A percentile compares a stretch with the other conserved stretches of the same genome.
Evolutionary conservation across 1,284 basidiomycete species (phyloP).

Genomic region (Pterulicium gracile): DNA sequence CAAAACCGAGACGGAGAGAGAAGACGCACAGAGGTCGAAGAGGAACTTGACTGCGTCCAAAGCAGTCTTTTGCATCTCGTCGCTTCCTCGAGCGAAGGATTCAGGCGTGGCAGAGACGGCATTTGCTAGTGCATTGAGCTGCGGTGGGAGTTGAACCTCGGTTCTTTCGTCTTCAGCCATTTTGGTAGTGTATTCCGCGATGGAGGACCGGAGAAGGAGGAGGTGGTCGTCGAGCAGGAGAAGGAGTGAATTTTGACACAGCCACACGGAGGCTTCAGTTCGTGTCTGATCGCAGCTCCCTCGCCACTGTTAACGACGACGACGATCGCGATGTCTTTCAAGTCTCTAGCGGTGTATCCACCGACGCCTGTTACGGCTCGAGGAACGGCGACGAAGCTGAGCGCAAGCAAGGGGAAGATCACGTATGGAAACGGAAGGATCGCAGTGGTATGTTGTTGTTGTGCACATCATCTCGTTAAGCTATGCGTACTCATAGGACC

Average conservation of each 20-base stretch:
- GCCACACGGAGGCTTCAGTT: no score
- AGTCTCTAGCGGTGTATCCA: conserved; percentile 47
- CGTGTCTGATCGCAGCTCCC: no score
- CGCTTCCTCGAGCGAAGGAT: conserved; percentile 43
- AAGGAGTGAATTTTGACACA: no score
- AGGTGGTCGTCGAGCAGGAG: no score
- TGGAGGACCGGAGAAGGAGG: no score
- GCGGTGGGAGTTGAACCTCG: conserved; percentile 20
- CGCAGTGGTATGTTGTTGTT: conserved; percentile 75
- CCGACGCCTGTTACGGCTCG: conserved; percentile 69
- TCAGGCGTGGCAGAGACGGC: conserved; percentile 45
- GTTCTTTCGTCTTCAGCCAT: not conserved
- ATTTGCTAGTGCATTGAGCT: conserved; percentile 37
- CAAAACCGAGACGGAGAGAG: conserved; percentile 4
- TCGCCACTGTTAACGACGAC: no score
- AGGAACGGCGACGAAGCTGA: conserved; percentile 74
- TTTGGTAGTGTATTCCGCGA: no score
- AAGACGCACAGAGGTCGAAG: conserved; percentile 67
- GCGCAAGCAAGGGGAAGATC: conserved; percentile 75
- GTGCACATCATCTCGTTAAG: no score
- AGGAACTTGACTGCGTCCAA: conserved; percentile 64
- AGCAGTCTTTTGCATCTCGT: conserved; percentile 45
- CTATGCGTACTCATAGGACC: no score
- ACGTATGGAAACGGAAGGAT: conserved; percentile 82
- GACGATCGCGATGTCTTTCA: conserved; percentile 46